phyloP scores from a whole-genome alignment of 2,329 filamentous ascomycete genomes.

The Fusarium sp. region DNA sequence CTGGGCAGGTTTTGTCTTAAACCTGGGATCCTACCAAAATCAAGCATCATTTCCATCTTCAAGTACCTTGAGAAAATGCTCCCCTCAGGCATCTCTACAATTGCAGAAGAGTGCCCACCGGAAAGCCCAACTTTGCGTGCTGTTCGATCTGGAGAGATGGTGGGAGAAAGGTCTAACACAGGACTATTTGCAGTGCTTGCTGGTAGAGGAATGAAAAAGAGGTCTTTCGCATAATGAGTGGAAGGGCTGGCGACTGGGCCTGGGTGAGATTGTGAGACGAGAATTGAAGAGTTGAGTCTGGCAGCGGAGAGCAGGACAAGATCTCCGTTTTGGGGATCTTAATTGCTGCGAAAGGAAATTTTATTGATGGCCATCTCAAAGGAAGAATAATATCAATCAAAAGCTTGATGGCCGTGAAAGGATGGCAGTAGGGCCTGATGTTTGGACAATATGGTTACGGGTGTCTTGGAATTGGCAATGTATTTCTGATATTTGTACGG shows the following conservation, averaged over 20 bases:
- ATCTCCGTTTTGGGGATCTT: conserved; percentile 3
- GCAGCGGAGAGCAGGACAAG: not conserved
- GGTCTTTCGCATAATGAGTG: not conserved
- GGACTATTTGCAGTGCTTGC: not conserved
- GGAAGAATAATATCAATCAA: no score
- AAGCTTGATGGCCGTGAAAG: no score
- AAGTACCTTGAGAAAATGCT: no score
- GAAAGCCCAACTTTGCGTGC: conserved; percentile 6
- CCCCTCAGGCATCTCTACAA: no score
- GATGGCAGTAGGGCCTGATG: no score
- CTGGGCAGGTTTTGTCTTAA: not conserved
- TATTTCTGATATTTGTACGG: no score
- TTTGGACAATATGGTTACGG: no score
- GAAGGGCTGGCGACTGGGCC: not conserved
- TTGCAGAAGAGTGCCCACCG: not conserved
- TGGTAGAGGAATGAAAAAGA: conserved; percentile 1
- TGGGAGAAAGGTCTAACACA: not conserved
- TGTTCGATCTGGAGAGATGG: not conserved
- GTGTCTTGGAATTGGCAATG: no score
- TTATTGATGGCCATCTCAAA: not conserved
- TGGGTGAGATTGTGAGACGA: rapidly evolving
- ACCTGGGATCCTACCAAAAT: no score
- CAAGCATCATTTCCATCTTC: no score
- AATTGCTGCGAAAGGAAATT: not conserved
- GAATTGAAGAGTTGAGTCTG: not conserved